A percentile compares a stretch with the other conserved stretches of the same genome.
Conservation (phyloP, 2,329 filamentous ascomycete genomes). For the Penicillium sp. region DNA sequence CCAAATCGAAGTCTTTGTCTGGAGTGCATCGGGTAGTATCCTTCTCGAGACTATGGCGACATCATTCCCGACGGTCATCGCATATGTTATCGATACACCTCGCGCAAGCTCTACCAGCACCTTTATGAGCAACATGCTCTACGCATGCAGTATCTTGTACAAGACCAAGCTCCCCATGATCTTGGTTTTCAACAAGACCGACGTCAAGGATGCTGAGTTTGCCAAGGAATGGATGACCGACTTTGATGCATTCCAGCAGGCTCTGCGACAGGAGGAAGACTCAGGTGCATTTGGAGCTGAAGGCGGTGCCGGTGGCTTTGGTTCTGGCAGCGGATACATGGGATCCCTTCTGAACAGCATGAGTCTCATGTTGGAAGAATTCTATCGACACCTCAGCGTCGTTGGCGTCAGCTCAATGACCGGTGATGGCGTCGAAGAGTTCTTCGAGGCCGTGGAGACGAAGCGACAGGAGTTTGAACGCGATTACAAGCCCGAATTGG, state of each 20-base stretch:
- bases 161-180: constrained; percentile 99
- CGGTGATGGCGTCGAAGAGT: constrained; percentile 86
- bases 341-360: constrained; percentile 92
- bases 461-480: constrained; percentile 85
- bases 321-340: constrained; percentile 91
- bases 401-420: constrained; percentile 93
- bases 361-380: constrained; percentile 96
- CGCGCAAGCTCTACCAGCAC: constrained; percentile 89
- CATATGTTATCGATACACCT: constrained; percentile 96
- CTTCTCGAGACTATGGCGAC: constrained; percentile 89
- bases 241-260: constrained; percentile 91
- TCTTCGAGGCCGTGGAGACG: constrained; percentile 83
- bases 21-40: constrained; percentile 94
- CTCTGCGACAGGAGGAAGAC: constrained; percentile 76
- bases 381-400: constrained; percentile 90
- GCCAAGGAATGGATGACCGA: constrained; percentile 99
- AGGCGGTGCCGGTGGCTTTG: constrained; percentile 59
- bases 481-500: constrained; percentile 90
- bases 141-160: constrained; percentile 97
- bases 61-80: constrained; percentile 93
- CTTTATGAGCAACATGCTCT: constrained; percentile 99
- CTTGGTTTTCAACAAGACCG: constrained; percentile 97
- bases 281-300: constrained; percentile 71
- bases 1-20: constrained; percentile 98
- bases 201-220: constrained; percentile 86